Percentiles rank a stretch among this genome's conserved stretches.
phyloP scores from a whole-genome alignment of 2,329 filamentous ascomycete genomes.

The Stachybotrys chartarum region DNA sequence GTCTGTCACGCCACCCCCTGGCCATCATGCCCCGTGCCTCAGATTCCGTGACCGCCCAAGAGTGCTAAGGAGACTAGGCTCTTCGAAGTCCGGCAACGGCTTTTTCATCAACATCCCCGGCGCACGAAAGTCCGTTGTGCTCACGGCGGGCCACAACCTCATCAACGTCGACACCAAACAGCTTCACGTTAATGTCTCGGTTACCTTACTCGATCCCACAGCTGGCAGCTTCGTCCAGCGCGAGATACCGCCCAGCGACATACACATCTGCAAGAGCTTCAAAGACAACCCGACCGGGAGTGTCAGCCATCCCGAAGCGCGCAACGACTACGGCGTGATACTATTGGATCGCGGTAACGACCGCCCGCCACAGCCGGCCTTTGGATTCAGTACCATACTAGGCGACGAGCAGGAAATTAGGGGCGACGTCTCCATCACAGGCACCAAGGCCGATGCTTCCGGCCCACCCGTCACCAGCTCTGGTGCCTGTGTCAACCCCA shows the following conservation, averaged over 20 bases:
- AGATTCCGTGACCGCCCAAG: neutral
- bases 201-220: neutral
- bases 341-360: neutral
- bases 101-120: neutral
- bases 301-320: neutral
- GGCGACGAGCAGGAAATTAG: neutral
- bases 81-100: neutral
- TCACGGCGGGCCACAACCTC: neutral
- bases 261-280: neutral
- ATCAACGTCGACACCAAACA: neutral
- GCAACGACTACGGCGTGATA: neutral
- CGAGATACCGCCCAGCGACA: neutral
- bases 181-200: neutral
- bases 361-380: neutral
- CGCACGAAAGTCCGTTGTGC: neutral
- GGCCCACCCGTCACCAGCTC: neutral
- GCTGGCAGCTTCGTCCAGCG: neutral
- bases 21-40: too few relatives aligned
- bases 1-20: too few relatives aligned
- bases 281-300: neutral
- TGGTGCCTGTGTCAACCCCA: neutral
- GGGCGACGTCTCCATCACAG: neutral
- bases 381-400: neutral
- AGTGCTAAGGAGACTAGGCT: neutral
- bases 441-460: neutral